Percentiles rank a stretch among this genome's conserved stretches.
Conservation (phyloP, 2,329 filamentous ascomycete genomes). For the Penicillium sp. region DNA sequence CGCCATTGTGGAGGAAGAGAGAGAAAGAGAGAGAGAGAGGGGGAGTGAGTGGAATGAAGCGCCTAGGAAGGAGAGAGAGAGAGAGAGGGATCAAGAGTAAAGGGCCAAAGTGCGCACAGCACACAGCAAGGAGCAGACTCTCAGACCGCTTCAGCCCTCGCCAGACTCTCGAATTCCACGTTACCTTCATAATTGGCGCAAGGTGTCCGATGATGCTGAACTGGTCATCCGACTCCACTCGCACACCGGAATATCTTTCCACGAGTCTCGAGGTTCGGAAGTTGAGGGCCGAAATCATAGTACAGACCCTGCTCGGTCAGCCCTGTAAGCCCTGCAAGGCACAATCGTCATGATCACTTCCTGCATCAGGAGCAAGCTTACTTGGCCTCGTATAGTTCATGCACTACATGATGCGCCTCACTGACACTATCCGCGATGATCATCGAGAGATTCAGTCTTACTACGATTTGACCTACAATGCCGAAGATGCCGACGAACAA, state of each 20-base stretch:
- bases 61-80: too few species aligned
- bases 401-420: slow-evolving; percentile 22
- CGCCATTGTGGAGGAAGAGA: not conserved
- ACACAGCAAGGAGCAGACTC: not conserved
- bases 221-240: slow-evolving; percentile 1
- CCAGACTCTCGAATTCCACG: not conserved
- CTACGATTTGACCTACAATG: slow-evolving; percentile 45
- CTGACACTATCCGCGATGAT: slow-evolving; percentile 43
- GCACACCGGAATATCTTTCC: not conserved
- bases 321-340: not conserved
- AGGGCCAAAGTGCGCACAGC: not conserved
- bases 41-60: too few species aligned
- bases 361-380: not conserved
- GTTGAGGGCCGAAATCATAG: not conserved
- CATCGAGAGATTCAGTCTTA: slow-evolving; percentile 43
- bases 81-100: not conserved
- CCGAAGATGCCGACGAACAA: slow-evolving; percentile 43
- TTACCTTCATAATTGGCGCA: not conserved
- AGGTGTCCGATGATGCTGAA: not conserved
- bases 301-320: too few species aligned
- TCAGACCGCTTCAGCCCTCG: not conserved
- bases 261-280: not conserved
- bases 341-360: slow-evolving; percentile 6
- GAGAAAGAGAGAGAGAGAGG: too few species aligned
- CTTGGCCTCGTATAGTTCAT: not conserved